These are phyloP conservation scores for Huntiella abstrusa DNA, from an alignment of 2,329 filamentous ascomycete species.

Conservation along the genomic window DNA sequence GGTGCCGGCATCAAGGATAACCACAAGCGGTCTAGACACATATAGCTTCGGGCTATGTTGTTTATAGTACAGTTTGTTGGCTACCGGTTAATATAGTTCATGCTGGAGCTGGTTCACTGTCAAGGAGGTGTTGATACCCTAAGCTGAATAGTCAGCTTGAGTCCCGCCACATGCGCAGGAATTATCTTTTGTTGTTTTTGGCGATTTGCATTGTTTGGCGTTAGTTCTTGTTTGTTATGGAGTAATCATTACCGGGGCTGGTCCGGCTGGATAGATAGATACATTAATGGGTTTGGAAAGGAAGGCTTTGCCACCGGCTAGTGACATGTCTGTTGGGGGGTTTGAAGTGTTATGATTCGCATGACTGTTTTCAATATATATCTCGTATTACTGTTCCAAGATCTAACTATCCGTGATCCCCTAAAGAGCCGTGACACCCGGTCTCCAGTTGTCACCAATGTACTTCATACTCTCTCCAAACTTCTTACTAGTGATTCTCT, in stretches of 20 bases:
- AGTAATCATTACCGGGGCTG: no score
- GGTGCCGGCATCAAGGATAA: constrained; percentile 47
- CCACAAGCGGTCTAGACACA: constrained; percentile 33
- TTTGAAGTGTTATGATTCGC: not conserved
- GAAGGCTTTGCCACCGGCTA: no score
- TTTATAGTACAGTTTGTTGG: not conserved
- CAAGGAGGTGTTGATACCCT: not conserved
- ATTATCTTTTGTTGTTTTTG: constrained; percentile 2
- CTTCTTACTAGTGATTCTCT: constrained; percentile 60
- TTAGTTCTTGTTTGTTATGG: not conserved
- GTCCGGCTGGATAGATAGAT: no score
- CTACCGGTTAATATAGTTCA: not conserved
- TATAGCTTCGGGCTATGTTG: constrained; percentile 13
- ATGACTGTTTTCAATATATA: not conserved
- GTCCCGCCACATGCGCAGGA: not conserved
- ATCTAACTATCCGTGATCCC: not conserved
- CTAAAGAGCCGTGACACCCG: constrained; percentile 46
- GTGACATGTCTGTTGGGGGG: no score
- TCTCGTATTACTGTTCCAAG: not conserved
- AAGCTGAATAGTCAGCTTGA: not conserved
- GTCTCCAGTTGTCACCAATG: constrained; percentile 72
- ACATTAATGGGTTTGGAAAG: no score
- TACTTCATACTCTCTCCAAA: constrained; percentile 70
- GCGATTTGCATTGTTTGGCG: not conserved
- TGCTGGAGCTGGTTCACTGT: not conserved